These are phyloP conservation scores for Syzygium oleosum DNA, from an alignment of 345 rosid species.

Conservation along the genomic window DNA sequence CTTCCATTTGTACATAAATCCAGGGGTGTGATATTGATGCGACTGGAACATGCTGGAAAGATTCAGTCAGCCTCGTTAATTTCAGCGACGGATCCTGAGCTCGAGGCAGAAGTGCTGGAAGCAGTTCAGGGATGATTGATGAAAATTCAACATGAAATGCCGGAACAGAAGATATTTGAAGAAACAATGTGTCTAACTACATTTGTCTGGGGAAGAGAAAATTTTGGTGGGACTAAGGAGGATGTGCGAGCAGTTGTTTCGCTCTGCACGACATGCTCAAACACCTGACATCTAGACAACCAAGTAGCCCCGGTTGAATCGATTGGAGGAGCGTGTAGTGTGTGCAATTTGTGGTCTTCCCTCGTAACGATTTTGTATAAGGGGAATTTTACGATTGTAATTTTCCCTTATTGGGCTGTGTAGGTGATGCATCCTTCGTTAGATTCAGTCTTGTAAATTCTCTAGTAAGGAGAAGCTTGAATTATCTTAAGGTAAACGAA, in stretches of 20 bases:
- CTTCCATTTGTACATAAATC: not conserved
- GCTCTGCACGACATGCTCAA: not conserved
- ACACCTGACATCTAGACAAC: not conserved
- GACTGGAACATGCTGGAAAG: slow-evolving; percentile 83
- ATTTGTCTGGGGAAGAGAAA: not conserved
- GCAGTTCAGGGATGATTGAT: not conserved
- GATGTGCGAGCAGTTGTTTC: not conserved
- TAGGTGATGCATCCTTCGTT: not conserved
- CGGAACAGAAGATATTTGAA: not conserved
- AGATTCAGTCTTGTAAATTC: not conserved
- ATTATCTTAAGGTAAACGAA: not conserved
- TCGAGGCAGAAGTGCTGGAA: slow-evolving; percentile 12
- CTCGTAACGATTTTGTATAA: not conserved
- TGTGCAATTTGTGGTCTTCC: not conserved
- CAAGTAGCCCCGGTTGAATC: not conserved
- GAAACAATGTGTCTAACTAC: not conserved
- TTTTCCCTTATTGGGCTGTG: not conserved
- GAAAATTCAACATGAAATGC: not conserved
- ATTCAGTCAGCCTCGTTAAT: slow-evolving; percentile 87
- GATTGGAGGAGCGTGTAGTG: not conserved
- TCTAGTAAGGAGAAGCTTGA: not conserved
- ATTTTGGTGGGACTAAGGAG: not conserved
- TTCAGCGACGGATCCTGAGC: slow-evolving; percentile 48
- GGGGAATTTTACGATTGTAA: not conserved
- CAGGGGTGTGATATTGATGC: slow-evolving; percentile 95